Percentiles rank a stretch among this genome's conserved stretches.
Conservation (phyloP, 2,329 filamentous ascomycete genomes). For the Penicillium fuscoglaucum region DNA sequence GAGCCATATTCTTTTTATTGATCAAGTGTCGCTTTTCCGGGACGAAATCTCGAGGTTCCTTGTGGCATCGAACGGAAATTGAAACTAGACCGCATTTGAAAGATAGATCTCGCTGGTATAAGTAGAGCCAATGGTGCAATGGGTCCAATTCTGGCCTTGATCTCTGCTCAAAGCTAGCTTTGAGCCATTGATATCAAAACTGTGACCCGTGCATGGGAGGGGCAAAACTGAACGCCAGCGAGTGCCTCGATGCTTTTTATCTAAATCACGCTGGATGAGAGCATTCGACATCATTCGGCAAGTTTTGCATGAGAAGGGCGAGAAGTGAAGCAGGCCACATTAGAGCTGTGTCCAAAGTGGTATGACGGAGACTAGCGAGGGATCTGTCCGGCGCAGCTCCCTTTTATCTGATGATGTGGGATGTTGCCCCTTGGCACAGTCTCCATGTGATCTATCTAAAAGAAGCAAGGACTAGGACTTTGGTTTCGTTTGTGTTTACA, state of each 20-base stretch:
- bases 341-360: background rate
- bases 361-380: background rate
- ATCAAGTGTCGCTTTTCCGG: background rate
- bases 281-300: background rate
- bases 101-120: background rate
- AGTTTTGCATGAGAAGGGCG: background rate
- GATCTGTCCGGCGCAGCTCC: background rate
- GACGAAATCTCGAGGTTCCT: background rate
- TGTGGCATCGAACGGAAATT: background rate
- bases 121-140: background rate
- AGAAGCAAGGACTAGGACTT: background rate
- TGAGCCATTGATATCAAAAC: background rate
- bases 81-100: background rate
- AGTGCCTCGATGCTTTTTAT: background rate
- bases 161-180: background rate
- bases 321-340: background rate
- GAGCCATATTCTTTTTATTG: conserved; percentile 8
- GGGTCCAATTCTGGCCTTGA: background rate
- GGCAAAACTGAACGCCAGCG: background rate
- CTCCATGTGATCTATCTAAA: background rate
- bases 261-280: background rate
- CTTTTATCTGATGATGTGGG: background rate
- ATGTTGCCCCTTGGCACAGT: background rate
- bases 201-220: background rate
- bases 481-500: background rate